A percentile compares a stretch with the other conserved stretches of the same genome.
Conservation (phyloP, 352 stramenopile species). For the Globisporangium uncinulatum region DNA sequence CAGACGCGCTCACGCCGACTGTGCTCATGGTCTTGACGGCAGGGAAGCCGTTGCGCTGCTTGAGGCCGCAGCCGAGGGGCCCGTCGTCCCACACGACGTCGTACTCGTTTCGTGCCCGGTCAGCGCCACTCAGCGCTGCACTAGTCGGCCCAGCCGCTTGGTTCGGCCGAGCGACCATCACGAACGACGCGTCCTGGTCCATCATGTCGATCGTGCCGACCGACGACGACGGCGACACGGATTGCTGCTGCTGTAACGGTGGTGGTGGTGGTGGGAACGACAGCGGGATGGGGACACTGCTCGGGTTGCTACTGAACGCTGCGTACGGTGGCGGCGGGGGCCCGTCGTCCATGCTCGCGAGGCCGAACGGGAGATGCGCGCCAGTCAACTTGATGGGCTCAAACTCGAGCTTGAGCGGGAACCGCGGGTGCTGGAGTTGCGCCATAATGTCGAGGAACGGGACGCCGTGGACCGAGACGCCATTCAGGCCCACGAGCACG, state of each 20-base stretch:
- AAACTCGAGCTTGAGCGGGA: slow-evolving; percentile 69
- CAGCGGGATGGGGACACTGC: too few relatives aligned
- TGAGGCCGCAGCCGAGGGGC: slow-evolving; percentile 64
- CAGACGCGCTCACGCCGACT: slow-evolving; percentile 46
- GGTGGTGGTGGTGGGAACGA: background rate
- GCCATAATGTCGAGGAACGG: slow-evolving; percentile 68
- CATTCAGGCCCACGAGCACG: slow-evolving; percentile 68
- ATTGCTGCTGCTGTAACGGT: background rate
- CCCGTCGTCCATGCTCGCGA: background rate
- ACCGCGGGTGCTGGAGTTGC: slow-evolving; percentile 45
- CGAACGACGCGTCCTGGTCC: slow-evolving; percentile 14
- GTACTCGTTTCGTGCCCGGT: slow-evolving; percentile 40
- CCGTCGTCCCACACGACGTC: slow-evolving; percentile 75
- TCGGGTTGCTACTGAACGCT: background rate
- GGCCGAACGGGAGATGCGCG: slow-evolving; percentile 5
- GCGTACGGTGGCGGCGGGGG: slow-evolving; percentile 5
- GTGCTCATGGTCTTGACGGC: slow-evolving; percentile 65
- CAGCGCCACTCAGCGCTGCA: background rate
- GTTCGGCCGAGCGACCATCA: slow-evolving; percentile 3
- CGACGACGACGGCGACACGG: slow-evolving; percentile 20
- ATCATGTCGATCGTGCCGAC: slow-evolving; percentile 22
- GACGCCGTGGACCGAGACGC: slow-evolving; percentile 34
- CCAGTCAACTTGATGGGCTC: slow-evolving; percentile 39
- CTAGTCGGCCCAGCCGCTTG: too few relatives aligned
- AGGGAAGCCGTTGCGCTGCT: slow-evolving; percentile 61